Base-by-base conservation (phyloP, 2,329 filamentous ascomycete species). In the Bipolaris oryzae region DNA sequence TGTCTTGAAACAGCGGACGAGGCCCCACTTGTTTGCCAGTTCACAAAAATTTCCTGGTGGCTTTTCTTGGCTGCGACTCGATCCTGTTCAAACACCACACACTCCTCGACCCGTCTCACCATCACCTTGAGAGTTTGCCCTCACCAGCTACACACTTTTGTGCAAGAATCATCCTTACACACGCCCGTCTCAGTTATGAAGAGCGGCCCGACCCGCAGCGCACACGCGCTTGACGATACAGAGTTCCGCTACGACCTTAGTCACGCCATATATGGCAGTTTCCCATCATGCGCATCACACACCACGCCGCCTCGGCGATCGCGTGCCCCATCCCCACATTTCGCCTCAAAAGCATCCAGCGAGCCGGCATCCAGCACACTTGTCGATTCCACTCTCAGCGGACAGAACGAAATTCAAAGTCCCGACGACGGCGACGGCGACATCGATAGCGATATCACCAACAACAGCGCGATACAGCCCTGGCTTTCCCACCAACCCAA, bases 161-260 rank as follows among this genome's bases (percentile, higher is more conserved):
- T 41, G 7, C 23, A 9, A 35, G 23, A 20, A 35, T 15, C 11
- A 31, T 25, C 9, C 39, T 9, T n/a, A 15, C 18, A 18, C 33
- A 47, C 21, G 39, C 9, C 10, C 33, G 10, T 10, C 38, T 21
- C 35, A 55, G 45, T 35, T 28, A 68, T 64, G 62, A 58, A 56
- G 41, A 45, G 54, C 55, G 49, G 44, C 43, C 49, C 48, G 48
- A 50, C 42, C 49, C 46, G 62, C 53, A 53, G 55, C 44, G 33
- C 52, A 33, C 57, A 58, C 42, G 53, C 64, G 65, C 63, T 63
- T 65, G 67, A 67, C 61, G 47, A 50, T 42, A 9, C 48, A 55
- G 34, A 45, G 25, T 56, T 53, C 55, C 38, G 21, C 50, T 62
- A 57, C 57, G 51, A 68, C 38, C 57, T 62, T 11, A 58, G 61